Evolutionary conservation across 2,329 filamentous ascomycete genomes (phyloP), one percentile per base, ranked within the genome.

Genomic region (Thielaviopsis musarum): DNA sequence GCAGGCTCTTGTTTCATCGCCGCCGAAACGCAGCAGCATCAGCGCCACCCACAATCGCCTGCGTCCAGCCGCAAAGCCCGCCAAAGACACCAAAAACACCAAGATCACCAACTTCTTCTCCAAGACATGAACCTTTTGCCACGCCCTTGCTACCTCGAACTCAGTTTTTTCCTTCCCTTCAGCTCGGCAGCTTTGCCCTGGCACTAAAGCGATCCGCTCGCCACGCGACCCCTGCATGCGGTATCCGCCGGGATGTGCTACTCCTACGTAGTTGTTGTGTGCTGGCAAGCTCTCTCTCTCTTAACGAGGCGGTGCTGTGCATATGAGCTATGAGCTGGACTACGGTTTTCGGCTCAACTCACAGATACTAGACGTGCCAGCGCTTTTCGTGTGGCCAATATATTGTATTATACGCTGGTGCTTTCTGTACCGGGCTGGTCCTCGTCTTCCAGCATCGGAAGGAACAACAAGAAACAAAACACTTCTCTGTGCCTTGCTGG

Each of bases 31-130:
- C 26, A 34, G 45, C 28, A 28, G 9, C 19, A 45, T 48, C 28
- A 45, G 49, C 19, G 19, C 56, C n/a, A 45, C 49, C 7, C 17
- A 38, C 48, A 45, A 45, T n/a, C 51, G 24, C 19, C 5, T 22
- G 0, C 22, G 28, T 7, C 22, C 24, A 17, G 15, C 2, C 22
- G 52, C 19, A 53, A 22, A 30, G n/a, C 48, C 48, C 5, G 7
- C 21, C 49, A 61, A 58, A 41, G 55, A 38, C 26, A 1, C 52
- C 52, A 30, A 19, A 13, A 41, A 57, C 15, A 15, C 22, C 22
- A 61, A 61, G 26, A 61, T 61, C 56, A 61, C 55, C 56, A 57
- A 21, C 48, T 61, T 58, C 55, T 61, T 58, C n/a, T 41, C 19
- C 19, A 61, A 52, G 28, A 21, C 24, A 5, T 61, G 51, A 61